Conservation (phyloP, 2,329 filamentous ascomycete genomes). For the Verticillium zaregamsianum region DNA sequence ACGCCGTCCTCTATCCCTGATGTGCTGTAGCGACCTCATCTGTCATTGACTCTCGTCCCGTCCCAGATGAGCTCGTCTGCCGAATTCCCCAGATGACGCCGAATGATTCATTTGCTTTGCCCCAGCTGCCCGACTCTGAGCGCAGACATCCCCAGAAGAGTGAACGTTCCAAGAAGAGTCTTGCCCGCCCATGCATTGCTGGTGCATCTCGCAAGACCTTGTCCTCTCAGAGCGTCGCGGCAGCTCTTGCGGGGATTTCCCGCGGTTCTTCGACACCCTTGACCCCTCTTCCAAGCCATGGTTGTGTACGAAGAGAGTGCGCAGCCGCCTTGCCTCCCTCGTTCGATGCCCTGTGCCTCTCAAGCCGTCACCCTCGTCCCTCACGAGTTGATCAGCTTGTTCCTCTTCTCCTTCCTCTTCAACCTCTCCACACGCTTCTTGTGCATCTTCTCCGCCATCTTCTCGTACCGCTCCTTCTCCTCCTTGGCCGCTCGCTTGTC, state of each 20-base stretch:
- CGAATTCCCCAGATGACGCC: background rate
- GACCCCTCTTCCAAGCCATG: background rate
- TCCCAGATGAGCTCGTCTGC: background rate
- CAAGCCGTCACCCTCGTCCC: background rate
- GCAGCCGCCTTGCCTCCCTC: background rate
- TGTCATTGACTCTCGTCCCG: background rate
- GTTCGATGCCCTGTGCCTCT: background rate
- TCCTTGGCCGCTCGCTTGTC: conserved; percentile 85
- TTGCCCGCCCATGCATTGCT: background rate
- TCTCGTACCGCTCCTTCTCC: conserved; percentile 87
- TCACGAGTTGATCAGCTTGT: conserved; percentile 72
- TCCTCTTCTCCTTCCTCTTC: conserved; percentile 95
- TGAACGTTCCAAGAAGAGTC: background rate
- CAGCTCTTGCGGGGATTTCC: background rate
- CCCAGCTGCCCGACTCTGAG: background rate
- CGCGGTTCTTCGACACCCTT: background rate
- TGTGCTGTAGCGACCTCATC: background rate
- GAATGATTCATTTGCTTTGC: background rate
- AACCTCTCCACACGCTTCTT: conserved; percentile 87
- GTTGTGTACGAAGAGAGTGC: background rate
- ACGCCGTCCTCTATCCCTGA: background rate
- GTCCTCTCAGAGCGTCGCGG: background rate
- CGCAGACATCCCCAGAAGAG: background rate
- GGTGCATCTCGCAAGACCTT: background rate
- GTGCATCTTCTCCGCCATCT: conserved; percentile 98